phyloP scores from a whole-genome alignment of 2,329 filamentous ascomycete genomes.

The Geoglossum cookeanum region DNA sequence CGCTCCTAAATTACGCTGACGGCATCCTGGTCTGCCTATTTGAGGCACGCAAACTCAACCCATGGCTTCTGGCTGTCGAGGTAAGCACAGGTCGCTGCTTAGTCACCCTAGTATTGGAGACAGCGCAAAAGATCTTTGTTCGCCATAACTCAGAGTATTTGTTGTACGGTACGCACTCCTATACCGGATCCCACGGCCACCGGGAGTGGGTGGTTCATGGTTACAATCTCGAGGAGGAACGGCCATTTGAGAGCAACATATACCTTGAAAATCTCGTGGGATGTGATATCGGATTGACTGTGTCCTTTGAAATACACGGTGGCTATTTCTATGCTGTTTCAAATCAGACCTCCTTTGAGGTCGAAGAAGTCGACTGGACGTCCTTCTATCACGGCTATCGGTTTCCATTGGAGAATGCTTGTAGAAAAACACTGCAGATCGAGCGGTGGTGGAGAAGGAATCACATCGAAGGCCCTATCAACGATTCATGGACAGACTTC shows the following conservation, averaged over 20 bases:
- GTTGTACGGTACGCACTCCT: constrained; percentile 44
- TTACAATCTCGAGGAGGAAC: constrained; percentile 27
- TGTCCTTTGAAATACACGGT: constrained; percentile 54
- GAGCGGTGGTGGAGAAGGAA: constrained; percentile 42
- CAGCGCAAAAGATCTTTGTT: constrained; percentile 42
- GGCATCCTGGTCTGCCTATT: constrained; percentile 39
- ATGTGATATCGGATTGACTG: constrained; percentile 42
- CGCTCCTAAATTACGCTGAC: constrained; percentile 36
- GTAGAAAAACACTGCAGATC: constrained; percentile 22
- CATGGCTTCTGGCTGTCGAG: constrained; percentile 36
- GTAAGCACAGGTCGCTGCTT: constrained; percentile 22
- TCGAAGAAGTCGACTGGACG: constrained; percentile 38
- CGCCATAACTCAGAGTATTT: constrained; percentile 42
- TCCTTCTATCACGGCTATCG: constrained; percentile 41
- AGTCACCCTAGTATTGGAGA: constrained; percentile 24
- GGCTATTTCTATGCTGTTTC: constrained; percentile 51
- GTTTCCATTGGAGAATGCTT: constrained; percentile 34
- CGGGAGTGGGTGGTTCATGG: constrained; percentile 44
- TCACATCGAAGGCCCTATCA: constrained; percentile 50
- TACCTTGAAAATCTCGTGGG: constrained; percentile 41
- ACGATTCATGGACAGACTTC: constrained; percentile 54
- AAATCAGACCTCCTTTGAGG: constrained; percentile 41
- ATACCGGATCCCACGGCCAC: constrained; percentile 31
- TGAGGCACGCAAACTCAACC: constrained; percentile 21
- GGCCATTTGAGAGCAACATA: constrained; percentile 25